Base-by-base conservation (phyloP, 2,329 filamentous ascomycete species). In the Fusarium domesticum region DNA sequence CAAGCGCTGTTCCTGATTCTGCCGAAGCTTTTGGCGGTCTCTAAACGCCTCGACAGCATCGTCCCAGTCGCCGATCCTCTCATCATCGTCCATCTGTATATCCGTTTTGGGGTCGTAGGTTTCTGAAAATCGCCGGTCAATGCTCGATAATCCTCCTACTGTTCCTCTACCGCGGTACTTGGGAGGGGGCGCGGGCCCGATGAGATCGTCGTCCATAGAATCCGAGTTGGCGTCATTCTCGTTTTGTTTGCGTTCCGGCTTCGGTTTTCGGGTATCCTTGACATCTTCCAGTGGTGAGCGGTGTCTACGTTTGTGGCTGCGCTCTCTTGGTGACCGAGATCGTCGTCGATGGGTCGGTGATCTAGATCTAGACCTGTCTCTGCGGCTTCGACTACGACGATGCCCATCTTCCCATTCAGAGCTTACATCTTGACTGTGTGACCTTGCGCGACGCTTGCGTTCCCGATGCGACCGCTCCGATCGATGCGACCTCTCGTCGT, bases 121-220 rank as follows among this genome's bases (percentile, higher is more conserved):
- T 1, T 81, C 71, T 1, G 85, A 83, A 64, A 96, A 97, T 40
- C 87, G 87, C 18, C 78, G 74, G 60, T 96, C 90, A 53, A 96
- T 95, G 8, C 79, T 82, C 18, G 83, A 83, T 5, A 71, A 66
- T 2, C 76, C 76, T 5, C 76, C 70, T 31, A 80, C 73, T 12
- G 80, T 80, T 30, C 89, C 89, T 31, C 89, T 81, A 8, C 89
- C 89, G 19, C 87, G 83, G 37, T 60, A 59, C 35, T 51, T 66
- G 4, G 71, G 69, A 16, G 75, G 75, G 19, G 83, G 82, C 7
- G 79, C 82, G 1, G 89, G 89, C 0, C 90, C 91, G 25, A 96
- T 83, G 16, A 92, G 70, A 4, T 85, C 23, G 14, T 28, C 81
- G 44, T 90, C 84, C 4, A 90, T 69, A 1, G 87, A 84, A 61